Evolutionary conservation across 164 flowering plant genomes (phyloP).

Genomic region (Akebia trifoliata): DNA sequence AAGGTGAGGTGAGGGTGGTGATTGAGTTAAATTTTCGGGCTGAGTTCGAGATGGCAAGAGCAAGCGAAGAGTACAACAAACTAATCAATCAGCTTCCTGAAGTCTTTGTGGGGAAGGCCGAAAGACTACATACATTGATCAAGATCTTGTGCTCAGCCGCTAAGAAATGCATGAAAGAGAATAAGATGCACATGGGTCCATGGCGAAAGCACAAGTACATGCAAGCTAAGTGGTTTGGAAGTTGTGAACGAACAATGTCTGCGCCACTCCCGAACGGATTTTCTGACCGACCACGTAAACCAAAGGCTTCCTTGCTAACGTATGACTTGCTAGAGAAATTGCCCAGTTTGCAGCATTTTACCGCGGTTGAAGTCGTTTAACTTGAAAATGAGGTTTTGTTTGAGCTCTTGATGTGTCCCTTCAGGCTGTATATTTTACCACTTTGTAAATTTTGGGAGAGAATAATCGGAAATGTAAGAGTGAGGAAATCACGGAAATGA

Average conservation of each 20-base stretch:
- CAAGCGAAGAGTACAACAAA: slow-evolving; percentile 59
- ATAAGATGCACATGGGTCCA: slow-evolving; percentile 85
- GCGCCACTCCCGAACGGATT: neutral
- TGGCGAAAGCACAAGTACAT: slow-evolving; percentile 90
- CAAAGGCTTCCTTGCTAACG: slow-evolving; percentile 47
- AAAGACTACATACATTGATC: slow-evolving; percentile 43
- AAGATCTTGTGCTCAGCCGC: slow-evolving; percentile 67
- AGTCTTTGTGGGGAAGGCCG: slow-evolving; percentile 69
- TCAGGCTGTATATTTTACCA: neutral
- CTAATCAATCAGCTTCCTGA: slow-evolving; percentile 61
- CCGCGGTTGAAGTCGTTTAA: slow-evolving; percentile 40
- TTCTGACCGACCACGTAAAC: slow-evolving; percentile 22
- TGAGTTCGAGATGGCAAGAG: slow-evolving; percentile 87
- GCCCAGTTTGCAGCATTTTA: slow-evolving; percentile 32
- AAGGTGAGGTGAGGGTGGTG: slow-evolving; percentile 58
- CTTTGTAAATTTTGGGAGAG: neutral
- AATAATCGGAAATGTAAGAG: neutral
- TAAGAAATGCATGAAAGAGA: slow-evolving; percentile 85
- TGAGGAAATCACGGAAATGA: neutral
- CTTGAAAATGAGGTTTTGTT: neutral
- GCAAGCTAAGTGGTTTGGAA: slow-evolving; percentile 85
- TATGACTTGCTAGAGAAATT: slow-evolving; percentile 37
- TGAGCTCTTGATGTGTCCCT: neutral
- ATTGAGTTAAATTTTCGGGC: slow-evolving; percentile 74
- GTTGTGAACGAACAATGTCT: slow-evolving; percentile 25